A percentile compares a stretch with the other conserved stretches of the same genome.
These are phyloP conservation scores for Thelonectria rubi DNA, from an alignment of 2,329 filamentous ascomycete species.

Conservation along the genomic window DNA sequence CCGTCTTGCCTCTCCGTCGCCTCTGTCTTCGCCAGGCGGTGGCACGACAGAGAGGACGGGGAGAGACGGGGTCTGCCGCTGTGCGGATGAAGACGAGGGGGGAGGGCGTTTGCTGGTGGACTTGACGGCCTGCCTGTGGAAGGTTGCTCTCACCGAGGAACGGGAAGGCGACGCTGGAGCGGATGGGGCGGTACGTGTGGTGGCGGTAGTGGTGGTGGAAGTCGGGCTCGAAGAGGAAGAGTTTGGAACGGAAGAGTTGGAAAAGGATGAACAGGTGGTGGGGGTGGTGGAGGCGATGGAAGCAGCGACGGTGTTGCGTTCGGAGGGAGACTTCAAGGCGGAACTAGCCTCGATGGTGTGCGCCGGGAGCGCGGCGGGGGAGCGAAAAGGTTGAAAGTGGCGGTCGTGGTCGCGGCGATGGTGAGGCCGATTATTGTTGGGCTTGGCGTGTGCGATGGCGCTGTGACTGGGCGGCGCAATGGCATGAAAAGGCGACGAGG, in stretches of 20 bases:
- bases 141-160: constrained; percentile 31
- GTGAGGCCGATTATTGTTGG: constrained; percentile 2
- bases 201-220: constrained; percentile 15
- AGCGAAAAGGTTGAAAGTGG: constrained; percentile 14
- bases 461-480: constrained; percentile 18
- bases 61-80: constrained; percentile 20
- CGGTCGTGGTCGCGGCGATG: constrained; percentile 16
- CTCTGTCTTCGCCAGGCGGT: constrained; percentile 45
- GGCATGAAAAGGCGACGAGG: constrained; percentile 11
- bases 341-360: constrained; percentile 28
- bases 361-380: constrained; percentile 11
- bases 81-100: constrained; percentile 8
- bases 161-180: constrained; percentile 15
- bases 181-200: background rate
- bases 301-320: constrained; percentile 32
- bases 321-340: constrained; percentile 34
- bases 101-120: constrained; percentile 29
- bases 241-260: constrained; percentile 25
- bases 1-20: constrained; percentile 48
- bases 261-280: constrained; percentile 29
- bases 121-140: constrained; percentile 27
- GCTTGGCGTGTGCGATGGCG: constrained; percentile 2
- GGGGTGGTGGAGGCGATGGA: constrained; percentile 25
- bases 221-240: constrained; percentile 35
- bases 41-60: constrained; percentile 46